phyloP scores from a whole-genome alignment of 441 rosid genomes.

The Metrosideros polymorpha region DNA sequence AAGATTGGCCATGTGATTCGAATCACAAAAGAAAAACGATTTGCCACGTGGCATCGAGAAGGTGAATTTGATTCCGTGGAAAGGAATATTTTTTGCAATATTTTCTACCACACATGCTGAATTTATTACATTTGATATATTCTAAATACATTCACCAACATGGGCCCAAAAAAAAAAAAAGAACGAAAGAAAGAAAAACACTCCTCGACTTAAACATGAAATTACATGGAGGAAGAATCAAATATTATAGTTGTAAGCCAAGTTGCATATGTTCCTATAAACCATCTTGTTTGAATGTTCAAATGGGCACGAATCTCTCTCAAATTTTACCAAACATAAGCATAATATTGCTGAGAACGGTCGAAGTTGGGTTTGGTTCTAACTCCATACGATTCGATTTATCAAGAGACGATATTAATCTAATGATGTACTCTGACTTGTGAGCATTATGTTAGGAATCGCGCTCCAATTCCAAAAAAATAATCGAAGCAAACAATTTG shows the following conservation, averaged over 20 bases:
- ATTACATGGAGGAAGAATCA: not conserved
- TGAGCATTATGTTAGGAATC: too few relatives aligned
- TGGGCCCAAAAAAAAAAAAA: not conserved
- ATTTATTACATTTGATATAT: not conserved
- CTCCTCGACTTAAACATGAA: not conserved
- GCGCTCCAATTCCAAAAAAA: too few relatives aligned
- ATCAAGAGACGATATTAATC: not conserved
- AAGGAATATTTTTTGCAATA: not conserved
- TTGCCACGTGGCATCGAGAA: not conserved
- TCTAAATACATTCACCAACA: not conserved
- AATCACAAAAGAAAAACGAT: not conserved
- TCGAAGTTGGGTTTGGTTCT: rapidly evolving
- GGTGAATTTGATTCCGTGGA: not conserved
- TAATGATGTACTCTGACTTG: not conserved
- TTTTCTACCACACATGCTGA: not conserved
- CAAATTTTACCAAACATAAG: not conserved
- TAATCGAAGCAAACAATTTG: too few relatives aligned
- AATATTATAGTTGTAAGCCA: not conserved
- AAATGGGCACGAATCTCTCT: not conserved
- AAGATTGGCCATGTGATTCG: not conserved
- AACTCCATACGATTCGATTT: not conserved
- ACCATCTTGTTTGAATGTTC: not conserved
- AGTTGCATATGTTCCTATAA: not conserved
- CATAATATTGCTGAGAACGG: too few relatives aligned
- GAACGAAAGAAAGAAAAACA: not conserved